phyloP scores from a whole-genome alignment of 176 grass and related monocot genomes.

The Zoysia pacifica region DNA sequence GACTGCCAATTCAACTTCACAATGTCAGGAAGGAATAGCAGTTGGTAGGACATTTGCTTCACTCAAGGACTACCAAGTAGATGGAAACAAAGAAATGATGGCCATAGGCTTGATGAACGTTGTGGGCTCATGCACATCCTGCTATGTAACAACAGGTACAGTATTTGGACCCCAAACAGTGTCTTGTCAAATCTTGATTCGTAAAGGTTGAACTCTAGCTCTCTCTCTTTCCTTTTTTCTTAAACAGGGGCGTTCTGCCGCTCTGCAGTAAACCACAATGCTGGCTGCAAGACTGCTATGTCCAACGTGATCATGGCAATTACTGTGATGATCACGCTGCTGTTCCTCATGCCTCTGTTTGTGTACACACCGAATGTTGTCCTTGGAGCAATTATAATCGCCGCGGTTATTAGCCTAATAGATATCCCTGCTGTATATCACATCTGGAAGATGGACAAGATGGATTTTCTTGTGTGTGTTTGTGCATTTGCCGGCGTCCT shows the following conservation, averaged over 20 bases:
- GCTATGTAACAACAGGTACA: slow-evolving; percentile 87
- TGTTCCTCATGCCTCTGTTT: slow-evolving; percentile 92
- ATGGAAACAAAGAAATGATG: slow-evolving; percentile 99
- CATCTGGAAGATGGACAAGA: slow-evolving; percentile 98
- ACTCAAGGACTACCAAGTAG: slow-evolving; percentile 82
- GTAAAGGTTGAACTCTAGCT: not conserved
- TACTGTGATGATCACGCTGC: slow-evolving; percentile 84
- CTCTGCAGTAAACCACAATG: slow-evolving; percentile 94
- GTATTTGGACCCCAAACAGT: not conserved
- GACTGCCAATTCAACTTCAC: slow-evolving; percentile 18
- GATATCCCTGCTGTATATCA: slow-evolving; percentile 67
- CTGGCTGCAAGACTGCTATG: slow-evolving; percentile 91
- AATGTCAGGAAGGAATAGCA: slow-evolving; percentile 79
- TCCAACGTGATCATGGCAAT: slow-evolving; percentile 92
- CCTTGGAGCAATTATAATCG: slow-evolving; percentile 86
- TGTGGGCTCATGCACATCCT: slow-evolving; percentile 97
- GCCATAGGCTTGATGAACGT: slow-evolving; percentile 98
- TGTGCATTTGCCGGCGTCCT: slow-evolving; percentile 88
- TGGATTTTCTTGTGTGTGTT: slow-evolving; percentile 88
- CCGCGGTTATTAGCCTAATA: slow-evolving; percentile 76
- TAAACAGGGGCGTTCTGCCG: slow-evolving; percentile 85
- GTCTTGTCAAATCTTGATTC: not conserved
- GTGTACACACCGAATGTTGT: slow-evolving; percentile 89
- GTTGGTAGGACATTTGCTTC: slow-evolving; percentile 97
- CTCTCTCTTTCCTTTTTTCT: slow-evolving; percentile 5